Percentiles rank a stretch among this genome's conserved stretches.
Evolutionary conservation across 441 rosid genomes (phyloP).

Genomic region (Erysimum pusillum): DNA sequence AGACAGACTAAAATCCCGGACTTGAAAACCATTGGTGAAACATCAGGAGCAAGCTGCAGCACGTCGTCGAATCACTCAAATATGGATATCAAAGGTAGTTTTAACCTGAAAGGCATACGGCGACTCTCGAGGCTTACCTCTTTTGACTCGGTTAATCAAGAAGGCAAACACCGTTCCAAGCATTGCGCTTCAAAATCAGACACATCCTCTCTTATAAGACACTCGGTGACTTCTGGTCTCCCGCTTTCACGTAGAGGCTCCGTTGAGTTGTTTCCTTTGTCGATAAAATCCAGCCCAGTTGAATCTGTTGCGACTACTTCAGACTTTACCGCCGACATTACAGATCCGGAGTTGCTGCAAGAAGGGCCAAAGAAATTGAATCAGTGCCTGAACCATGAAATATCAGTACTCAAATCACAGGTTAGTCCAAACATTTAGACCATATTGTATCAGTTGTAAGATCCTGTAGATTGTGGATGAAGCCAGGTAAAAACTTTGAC

Average conservation of each 20-base stretch:
- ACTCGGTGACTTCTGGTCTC: constrained; percentile 50
- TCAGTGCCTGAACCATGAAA: constrained; percentile 55
- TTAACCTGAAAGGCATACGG: constrained; percentile 43
- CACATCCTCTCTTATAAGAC: constrained; percentile 48
- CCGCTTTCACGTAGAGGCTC: constrained; percentile 54
- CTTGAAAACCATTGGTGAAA: constrained; percentile 53
- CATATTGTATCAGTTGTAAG: neutral
- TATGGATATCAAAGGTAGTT: constrained; percentile 45
- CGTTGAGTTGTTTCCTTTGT: constrained; percentile 50
- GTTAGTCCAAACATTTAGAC: constrained; percentile 37
- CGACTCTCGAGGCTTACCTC: constrained; percentile 55
- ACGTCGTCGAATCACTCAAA: constrained; percentile 19
- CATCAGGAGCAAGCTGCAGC: constrained; percentile 40
- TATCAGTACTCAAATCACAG: constrained; percentile 62
- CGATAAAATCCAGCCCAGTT: constrained; percentile 57
- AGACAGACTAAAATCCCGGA: constrained; percentile 46
- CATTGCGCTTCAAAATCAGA: constrained; percentile 47
- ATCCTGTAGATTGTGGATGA: neutral
- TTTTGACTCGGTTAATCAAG: constrained; percentile 56
- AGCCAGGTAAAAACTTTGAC: neutral
- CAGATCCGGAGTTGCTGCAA: constrained; percentile 44
- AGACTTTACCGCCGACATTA: constrained; percentile 41
- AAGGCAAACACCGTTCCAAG: constrained; percentile 46
- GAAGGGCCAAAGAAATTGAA: constrained; percentile 56
- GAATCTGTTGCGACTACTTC: constrained; percentile 49